Evolutionary conservation across 83 land plant genomes (phyloP), one percentile per base, ranked within the genome.

Genomic region (Isoetes engelmannii): DNA sequence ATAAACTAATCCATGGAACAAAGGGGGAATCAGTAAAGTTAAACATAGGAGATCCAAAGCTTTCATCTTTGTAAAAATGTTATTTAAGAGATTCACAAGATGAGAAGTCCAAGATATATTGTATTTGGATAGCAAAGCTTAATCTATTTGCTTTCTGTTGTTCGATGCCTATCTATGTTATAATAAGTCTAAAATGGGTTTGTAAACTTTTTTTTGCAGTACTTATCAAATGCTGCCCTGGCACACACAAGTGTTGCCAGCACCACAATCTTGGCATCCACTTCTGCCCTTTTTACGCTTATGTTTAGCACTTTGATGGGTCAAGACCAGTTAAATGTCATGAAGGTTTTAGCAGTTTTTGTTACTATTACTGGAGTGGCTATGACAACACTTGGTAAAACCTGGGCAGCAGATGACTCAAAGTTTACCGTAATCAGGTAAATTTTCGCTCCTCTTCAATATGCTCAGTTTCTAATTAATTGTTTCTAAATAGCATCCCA

Each of bases 171-270:
- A 8, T 50, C 13, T n/a, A n/a, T n/a, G n/a, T n/a, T n/a, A n/a
- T n/a, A n/a, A n/a, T n/a, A n/a, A n/a, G n/a, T n/a, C n/a, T n/a
- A n/a, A n/a, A n/a, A n/a, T n/a, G n/a, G n/a, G n/a, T n/a, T n/a
- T n/a, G n/a, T 19, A 54, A 69, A 21, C 20, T 64, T 44, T 57
- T 19, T 67, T 54, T 10, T 81, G 75, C 89, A 94, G 97, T 94
- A 90, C 72, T 68, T 91, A 62, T 90, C 99, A 48, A 93, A 93
- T 83, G 92, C 96, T 28, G 98, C 98, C 42, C 83, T 93, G 80
- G 92, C 92, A 55, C 81, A 86, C 49, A 93, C 98, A 45, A 93
- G 98, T 80, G 98, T 93, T 67, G 98, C 98, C 63, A 93, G 96
- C 67, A 93, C 98, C 7, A 93, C 98, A 48, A 90, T 93, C 50